Base-by-base conservation (phyloP, 805 yeast genomes). In the Candida verbasci region DNA sequence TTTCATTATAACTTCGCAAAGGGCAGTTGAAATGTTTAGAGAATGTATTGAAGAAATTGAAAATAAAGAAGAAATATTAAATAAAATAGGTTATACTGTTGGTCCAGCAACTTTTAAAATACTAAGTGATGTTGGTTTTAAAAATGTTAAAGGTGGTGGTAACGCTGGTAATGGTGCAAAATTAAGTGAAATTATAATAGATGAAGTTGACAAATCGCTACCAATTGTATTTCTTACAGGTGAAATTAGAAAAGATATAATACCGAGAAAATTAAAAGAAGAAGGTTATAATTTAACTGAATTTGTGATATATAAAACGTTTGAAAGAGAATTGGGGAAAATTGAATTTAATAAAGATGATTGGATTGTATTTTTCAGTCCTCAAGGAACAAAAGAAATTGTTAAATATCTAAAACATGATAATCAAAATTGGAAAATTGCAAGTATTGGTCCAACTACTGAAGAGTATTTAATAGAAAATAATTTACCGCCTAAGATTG, bases 391-490 rank as follows among this genome's bases (percentile, higher is more conserved):
- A 0, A 74, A 72, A 20, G 65, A 58, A 1, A 80, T 88, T 9
- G 74, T 85, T 3, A 58, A 70, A 8, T 68, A 69, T 42, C 35
- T 65, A 21, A 31, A 34, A 9, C 28, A 34, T 21, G 29, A 36
- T 4, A 17, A 34, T 9, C 16, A 32, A 23, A 11, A 46, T 1
- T 56, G 66, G 29, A 70, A 67, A 32, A 61, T 87, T 11, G 96
- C 95, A 0, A 79, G 89, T 3, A 91, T 91, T 40, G 97, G 97
- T 0, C 97, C 97, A 2, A 91, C 97, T 0, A 91, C 97, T 0
- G 78, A 82, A 38, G 68, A 64, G 26, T 87, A 74, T 49, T 58
- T 89, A 29, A 25, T 55, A 4, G 55, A 65, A 1, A 66, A 74
- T 14, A 80, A 77, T 0, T 53, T 91, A 3, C 45, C 30, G 0